Evolutionary conservation across 2,329 filamentous ascomycete genomes (phyloP).

Genomic region (Cercospora sesami): DNA sequence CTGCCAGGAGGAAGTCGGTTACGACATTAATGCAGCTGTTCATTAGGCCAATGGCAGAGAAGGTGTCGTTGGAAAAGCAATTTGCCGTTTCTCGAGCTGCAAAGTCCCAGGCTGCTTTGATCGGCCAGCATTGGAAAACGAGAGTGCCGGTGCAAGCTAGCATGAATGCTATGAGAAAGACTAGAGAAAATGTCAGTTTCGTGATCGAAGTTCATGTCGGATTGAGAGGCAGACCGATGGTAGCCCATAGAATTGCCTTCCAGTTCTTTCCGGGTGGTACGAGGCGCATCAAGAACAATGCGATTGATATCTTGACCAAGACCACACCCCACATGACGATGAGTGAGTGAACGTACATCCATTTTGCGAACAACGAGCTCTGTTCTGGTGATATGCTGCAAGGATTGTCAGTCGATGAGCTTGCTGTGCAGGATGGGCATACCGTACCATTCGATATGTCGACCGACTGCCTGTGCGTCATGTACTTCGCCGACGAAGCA

Average conservation of each 20-base stretch:
- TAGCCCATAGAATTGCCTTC: slow-evolving; percentile 45
- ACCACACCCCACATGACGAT: slow-evolving; percentile 49
- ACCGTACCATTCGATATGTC: slow-evolving; percentile 5
- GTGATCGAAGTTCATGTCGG: not conserved
- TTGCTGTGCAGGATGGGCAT: not conserved
- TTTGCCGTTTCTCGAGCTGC: slow-evolving; percentile 40
- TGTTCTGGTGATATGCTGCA: slow-evolving; percentile 31
- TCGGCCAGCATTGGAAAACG: slow-evolving; percentile 51
- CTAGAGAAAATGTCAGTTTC: slow-evolving; percentile 33
- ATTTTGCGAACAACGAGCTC: slow-evolving; percentile 42
- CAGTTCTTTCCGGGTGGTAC: slow-evolving; percentile 44
- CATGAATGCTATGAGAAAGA: slow-evolving; percentile 47
- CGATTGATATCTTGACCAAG: slow-evolving; percentile 52
- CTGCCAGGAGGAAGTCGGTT: slow-evolving; percentile 46
- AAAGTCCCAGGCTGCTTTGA: slow-evolving; percentile 49
- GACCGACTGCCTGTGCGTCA: slow-evolving; percentile 34
- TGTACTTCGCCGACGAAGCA: slow-evolving; percentile 50
- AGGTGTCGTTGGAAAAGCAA: slow-evolving; percentile 47
- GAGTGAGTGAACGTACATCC: slow-evolving; percentile 51
- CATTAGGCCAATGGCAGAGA: slow-evolving; percentile 49
- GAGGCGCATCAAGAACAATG: slow-evolving; percentile 49
- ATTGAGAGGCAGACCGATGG: slow-evolving; percentile 43
- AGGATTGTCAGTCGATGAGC: not conserved
- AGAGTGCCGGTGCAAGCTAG: slow-evolving; percentile 49
- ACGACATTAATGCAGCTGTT: slow-evolving; percentile 48